phyloP scores from a whole-genome alignment of 75 land plant species.

The Pinus taeda region DNA sequence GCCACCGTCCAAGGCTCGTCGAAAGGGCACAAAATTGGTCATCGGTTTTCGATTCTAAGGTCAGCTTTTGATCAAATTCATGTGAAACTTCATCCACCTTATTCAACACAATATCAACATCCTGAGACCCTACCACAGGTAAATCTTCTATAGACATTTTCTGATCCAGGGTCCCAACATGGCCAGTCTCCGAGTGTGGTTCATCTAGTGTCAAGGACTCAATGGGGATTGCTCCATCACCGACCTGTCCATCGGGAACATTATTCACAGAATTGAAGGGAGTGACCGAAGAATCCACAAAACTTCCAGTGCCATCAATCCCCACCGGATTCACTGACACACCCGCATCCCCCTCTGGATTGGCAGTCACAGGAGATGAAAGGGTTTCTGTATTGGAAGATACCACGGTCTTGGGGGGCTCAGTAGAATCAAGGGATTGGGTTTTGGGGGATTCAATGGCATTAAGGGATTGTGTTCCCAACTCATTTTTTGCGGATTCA shows the following conservation, averaged over 20 bases:
- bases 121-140: conserved; percentile 6
- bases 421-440: background rate
- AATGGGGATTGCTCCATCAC: background rate
- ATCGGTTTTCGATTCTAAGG: background rate
- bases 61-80: conserved; percentile 13
- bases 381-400: background rate
- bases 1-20: conserved; percentile 35
- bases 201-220: conserved; percentile 7
- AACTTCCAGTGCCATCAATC: background rate
- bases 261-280: background rate
- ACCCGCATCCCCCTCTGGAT: background rate
- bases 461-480: background rate
- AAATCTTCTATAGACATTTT: background rate
- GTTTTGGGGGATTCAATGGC: background rate
- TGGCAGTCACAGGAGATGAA: conserved; percentile 2
- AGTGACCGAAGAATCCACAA: background rate
- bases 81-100: conserved; percentile 25
- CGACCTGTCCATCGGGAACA: background rate
- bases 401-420: background rate
- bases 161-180: background rate
- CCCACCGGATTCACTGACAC: background rate
- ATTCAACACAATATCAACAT: background rate
- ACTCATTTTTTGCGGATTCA: background rate
- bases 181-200: too few species aligned
- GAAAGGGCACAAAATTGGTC: conserved; percentile 2